Percentiles rank a stretch among this genome's conserved stretches.
Conservation (phyloP, 2,329 filamentous ascomycete genomes). For the Rutstroemia sp. region DNA sequence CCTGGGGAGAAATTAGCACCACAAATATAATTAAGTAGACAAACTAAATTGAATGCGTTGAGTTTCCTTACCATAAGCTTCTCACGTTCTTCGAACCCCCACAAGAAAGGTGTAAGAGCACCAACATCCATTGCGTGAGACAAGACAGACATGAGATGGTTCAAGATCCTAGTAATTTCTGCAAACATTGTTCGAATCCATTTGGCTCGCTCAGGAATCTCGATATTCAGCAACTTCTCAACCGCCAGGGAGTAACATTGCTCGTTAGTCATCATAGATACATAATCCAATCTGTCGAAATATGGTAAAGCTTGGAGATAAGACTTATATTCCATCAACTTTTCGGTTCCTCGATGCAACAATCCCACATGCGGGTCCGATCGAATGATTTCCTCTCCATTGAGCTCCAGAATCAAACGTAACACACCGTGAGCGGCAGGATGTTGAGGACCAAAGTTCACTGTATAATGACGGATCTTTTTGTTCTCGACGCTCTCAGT, state of each 20-base stretch:
- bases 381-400: constrained; percentile 94
- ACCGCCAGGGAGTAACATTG: constrained; percentile 94
- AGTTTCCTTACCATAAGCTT: constrained; percentile 81
- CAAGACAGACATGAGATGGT: constrained; percentile 96
- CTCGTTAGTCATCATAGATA: constrained; percentile 99
- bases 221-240: constrained; percentile 95
- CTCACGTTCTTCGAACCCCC: constrained; percentile 99
- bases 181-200: constrained; percentile 94
- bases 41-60: constrained; percentile 5
- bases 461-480: constrained; percentile 97
- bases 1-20: constrained; percentile 43
- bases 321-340: constrained; percentile 99
- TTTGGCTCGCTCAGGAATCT: constrained; percentile 92
- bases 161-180: constrained; percentile 88
- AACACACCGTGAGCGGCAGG: constrained; percentile 97
- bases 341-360: constrained; percentile 95
- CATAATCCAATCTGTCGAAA: constrained; percentile 97
- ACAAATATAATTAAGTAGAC: constrained; percentile 8
- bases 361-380: constrained; percentile 95
- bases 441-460: constrained; percentile 99
- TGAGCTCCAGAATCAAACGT: constrained; percentile 93
- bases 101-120: constrained; percentile 94
- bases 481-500: constrained; percentile 46
- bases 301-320: constrained; percentile 97
- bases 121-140: constrained; percentile 99